Evolutionary conservation across 2,329 filamentous ascomycete genomes (phyloP), one percentile per base, ranked within the genome.

Genomic region (Rhexocercosporidium sp.): DNA sequence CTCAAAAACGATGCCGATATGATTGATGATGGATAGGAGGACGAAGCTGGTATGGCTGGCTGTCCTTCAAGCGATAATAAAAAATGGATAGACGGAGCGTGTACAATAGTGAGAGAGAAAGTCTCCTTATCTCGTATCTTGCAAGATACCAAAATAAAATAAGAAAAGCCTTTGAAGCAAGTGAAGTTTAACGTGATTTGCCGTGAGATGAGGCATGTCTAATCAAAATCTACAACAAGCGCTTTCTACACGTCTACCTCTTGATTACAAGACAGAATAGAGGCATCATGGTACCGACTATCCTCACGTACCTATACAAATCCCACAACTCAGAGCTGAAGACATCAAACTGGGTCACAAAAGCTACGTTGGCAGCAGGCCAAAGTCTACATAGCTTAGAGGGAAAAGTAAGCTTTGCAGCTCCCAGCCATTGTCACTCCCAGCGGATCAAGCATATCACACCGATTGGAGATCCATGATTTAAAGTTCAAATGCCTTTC

Each of bases 121-220:
- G 31, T 37, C 31, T 11, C 31, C 51, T n/a, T 56, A 56, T 22
- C 29, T 37, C 16, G 31, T 22, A 56, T 14, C 29, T 37, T 12
- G 18, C 29, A 25, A 22, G 31, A 34, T 22, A 37, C 53, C n/a
- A n/a, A 1, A 31, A 53, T 37, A 37, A 37, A 18, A 56, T 31
- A 56, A 56, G 22, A 56, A 56, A 56, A 37, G 53, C 53, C 11
- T 54, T 16, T 56, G 1, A 20, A 56, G 8, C 53, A 56, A 56
- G 22, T 56, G 12, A 1, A 37, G 18, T 56, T 18, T 6, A 4
- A n/a, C 9, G 18, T 31, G 51, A 18, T 54, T 18, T 54, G 51
- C 6, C 12, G 16, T 54, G 16, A 53, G 14, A 8, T 37, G 53
- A 56, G 20, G 29, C n/a, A n/a, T n/a, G n/a, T n/a, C n/a, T n/a